phyloP scores from a whole-genome alignment of 2,329 filamentous ascomycete species.

The Aspergillus sp. region DNA sequence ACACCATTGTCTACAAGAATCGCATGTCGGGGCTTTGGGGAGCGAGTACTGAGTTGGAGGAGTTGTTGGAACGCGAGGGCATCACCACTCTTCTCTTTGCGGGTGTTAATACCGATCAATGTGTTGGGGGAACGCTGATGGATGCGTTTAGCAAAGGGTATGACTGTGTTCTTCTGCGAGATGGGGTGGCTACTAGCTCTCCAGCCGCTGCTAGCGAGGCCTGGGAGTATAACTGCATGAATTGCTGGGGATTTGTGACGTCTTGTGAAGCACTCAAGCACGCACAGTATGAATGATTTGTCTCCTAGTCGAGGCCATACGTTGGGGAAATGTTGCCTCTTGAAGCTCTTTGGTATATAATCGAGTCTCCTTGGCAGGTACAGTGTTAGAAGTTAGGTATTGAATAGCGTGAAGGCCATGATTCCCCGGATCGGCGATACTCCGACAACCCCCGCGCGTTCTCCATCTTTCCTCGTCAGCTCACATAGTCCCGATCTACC shows the following conservation, averaged over 20 bases:
- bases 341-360: too few species aligned
- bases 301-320: too few species aligned
- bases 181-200: conserved; percentile 55
- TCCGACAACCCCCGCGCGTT: background rate
- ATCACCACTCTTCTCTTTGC: conserved; percentile 55
- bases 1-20: conserved; percentile 57
- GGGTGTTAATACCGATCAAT: conserved; percentile 63
- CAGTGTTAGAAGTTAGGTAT: background rate
- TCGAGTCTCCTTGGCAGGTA: too few species aligned
- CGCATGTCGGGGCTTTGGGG: conserved; percentile 59
- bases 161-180: conserved; percentile 56
- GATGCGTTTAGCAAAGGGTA: conserved; percentile 58
- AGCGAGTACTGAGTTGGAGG: conserved; percentile 42
- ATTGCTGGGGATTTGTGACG: conserved; percentile 3
- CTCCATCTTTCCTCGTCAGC: background rate
- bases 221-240: conserved; percentile 13
- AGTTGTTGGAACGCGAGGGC: conserved; percentile 40
- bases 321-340: too few species aligned
- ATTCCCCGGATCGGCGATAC: background rate
- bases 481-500: background rate
- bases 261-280: background rate
- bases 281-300: background rate
- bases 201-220: conserved; percentile 34
- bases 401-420: background rate
- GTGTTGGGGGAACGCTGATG: conserved; percentile 39